Percentiles rank a stretch among this genome's conserved stretches.
Conservation (phyloP, 148 eudicot species). For the Agrostemma githago region DNA sequence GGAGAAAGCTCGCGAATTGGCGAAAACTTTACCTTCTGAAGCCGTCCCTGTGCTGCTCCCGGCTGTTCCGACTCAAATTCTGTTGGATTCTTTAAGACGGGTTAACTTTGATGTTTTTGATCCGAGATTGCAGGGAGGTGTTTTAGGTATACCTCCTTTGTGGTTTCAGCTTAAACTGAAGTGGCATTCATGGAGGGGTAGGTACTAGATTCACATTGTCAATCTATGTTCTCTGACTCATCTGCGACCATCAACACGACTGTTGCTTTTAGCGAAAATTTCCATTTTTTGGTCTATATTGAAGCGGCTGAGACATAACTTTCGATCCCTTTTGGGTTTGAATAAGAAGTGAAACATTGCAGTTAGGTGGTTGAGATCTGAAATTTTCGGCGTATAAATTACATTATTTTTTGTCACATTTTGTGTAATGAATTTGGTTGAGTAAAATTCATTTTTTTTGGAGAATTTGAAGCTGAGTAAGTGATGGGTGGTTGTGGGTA, state of each 20-base stretch:
- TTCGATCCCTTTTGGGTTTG: neutral
- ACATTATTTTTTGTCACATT: neutral
- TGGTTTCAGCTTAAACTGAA: conserved; percentile 82
- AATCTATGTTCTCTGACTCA: too few species aligned
- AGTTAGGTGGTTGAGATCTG: neutral
- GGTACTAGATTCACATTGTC: conserved; percentile 26
- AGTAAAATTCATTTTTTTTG: neutral
- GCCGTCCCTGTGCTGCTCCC: conserved; percentile 78
- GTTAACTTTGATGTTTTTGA: conserved; percentile 80
- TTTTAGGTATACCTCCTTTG: conserved; percentile 70
- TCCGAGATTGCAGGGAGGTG: conserved; percentile 64
- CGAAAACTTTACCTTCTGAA: conserved; percentile 59
- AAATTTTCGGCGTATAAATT: neutral
- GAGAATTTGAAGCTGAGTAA: neutral
- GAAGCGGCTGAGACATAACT: neutral
- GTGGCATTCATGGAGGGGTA: conserved; percentile 83
- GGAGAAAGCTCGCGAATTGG: conserved; percentile 70
- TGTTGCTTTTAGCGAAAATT: too few species aligned
- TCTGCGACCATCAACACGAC: too few species aligned
- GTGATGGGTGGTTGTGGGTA: too few species aligned
- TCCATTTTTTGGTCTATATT: too few species aligned
- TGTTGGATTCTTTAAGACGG: conserved; percentile 61
- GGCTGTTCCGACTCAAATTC: conserved; percentile 74
- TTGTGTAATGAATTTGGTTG: neutral
- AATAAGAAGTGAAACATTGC: neutral